Percentiles rank a stretch among this genome's conserved stretches.
phyloP scores from a whole-genome alignment of 371 early-diverging fungal species.

The Mortierella sp. region DNA sequence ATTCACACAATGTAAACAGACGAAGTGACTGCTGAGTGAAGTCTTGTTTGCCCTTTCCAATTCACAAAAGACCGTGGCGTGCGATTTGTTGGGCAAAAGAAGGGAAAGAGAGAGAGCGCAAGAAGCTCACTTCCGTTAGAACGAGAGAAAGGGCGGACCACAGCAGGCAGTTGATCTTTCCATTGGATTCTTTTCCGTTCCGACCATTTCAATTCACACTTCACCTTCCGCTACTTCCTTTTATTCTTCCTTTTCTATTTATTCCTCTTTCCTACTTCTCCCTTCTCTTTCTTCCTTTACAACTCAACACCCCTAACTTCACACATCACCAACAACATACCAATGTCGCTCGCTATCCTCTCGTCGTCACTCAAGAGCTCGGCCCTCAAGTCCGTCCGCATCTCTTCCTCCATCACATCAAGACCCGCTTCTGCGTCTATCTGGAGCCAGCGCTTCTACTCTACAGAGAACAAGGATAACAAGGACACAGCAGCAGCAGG shows the following conservation, averaged over 20 bases:
- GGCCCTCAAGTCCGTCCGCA: constrained; percentile 34
- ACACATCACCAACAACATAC: not conserved
- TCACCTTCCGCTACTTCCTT: not conserved
- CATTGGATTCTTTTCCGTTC: constrained; percentile 7
- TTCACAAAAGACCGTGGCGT: not conserved
- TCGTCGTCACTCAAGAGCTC: constrained; percentile 55
- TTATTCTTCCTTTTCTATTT: too few species aligned
- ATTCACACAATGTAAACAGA: not conserved
- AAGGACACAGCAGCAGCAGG: constrained; percentile 15
- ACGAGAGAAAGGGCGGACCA: not conserved
- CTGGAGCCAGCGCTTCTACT: constrained; percentile 51
- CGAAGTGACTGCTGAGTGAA: not conserved
- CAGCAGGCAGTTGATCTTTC: constrained; percentile 7
- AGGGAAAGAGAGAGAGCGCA: not conserved
- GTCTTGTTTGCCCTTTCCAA: not conserved
- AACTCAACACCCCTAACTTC: not conserved
- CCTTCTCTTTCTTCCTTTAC: not conserved
- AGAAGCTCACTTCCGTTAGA: constrained; percentile 4
- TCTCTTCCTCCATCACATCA: constrained; percentile 34
- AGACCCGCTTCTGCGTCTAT: constrained; percentile 32
- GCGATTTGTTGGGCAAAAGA: not conserved
- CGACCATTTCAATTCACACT: constrained; percentile 1
- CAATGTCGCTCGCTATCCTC: constrained; percentile 48
- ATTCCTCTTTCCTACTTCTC: not conserved
- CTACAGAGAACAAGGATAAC: constrained; percentile 27